These are phyloP conservation scores for Rhynchosporium graminicola DNA, from an alignment of 2,329 filamentous ascomycete genomes.

Conservation along the genomic window DNA sequence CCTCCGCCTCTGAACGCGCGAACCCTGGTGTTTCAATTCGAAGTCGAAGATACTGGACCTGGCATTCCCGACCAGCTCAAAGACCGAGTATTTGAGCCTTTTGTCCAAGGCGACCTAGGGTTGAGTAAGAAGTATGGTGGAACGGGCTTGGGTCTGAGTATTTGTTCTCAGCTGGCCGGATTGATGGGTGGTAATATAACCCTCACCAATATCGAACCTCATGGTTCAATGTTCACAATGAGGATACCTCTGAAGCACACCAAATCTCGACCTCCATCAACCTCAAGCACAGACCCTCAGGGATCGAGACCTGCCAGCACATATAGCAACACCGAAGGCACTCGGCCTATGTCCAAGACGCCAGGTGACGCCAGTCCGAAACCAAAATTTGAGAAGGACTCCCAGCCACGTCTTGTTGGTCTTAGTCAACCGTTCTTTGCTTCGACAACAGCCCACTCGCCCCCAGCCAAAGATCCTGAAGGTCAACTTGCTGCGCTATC, in stretches of 20 bases:
- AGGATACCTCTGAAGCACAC: slow-evolving; percentile 78
- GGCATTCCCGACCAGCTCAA: slow-evolving; percentile 80
- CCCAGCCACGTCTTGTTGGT: slow-evolving; percentile 77
- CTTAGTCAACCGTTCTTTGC: slow-evolving; percentile 80
- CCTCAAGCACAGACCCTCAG: slow-evolving; percentile 33
- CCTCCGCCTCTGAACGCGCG: slow-evolving; percentile 63
- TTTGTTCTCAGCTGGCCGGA: slow-evolving; percentile 81
- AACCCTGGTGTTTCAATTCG: slow-evolving; percentile 79
- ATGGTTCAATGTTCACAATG: slow-evolving; percentile 81
- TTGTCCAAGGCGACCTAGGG: slow-evolving; percentile 88
- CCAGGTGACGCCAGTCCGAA: slow-evolving; percentile 25
- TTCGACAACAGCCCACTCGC: slow-evolving; percentile 26
- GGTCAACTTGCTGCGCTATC: slow-evolving; percentile 67
- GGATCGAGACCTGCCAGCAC: slow-evolving; percentile 41
- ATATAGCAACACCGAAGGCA: slow-evolving; percentile 22
- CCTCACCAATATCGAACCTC: slow-evolving; percentile 69
- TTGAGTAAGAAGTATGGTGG: slow-evolving; percentile 89
- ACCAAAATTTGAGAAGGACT: slow-evolving; percentile 56
- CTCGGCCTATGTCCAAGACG: slow-evolving; percentile 10
- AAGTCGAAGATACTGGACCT: slow-evolving; percentile 84
- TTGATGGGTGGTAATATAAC: slow-evolving; percentile 80
- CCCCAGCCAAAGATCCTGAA: slow-evolving; percentile 42
- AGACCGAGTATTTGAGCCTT: slow-evolving; percentile 86
- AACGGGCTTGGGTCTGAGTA: slow-evolving; percentile 83
- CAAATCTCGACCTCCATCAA: slow-evolving; percentile 51